Evolutionary conservation across 768 basidiomycete species (phyloP).

Genomic region (Mycena metata): DNA sequence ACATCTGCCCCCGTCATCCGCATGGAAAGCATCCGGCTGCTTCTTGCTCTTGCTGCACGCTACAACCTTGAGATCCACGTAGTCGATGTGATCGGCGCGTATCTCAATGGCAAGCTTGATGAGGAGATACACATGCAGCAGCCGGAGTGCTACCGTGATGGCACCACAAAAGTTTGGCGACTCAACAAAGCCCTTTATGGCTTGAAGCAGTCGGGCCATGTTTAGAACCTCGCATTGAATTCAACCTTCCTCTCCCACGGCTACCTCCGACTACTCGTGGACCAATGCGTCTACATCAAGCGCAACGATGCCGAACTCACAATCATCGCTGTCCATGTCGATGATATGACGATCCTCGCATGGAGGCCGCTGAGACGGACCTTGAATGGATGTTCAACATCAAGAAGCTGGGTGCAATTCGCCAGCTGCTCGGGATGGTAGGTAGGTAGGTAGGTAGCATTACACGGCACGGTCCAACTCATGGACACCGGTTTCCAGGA

Average conservation of each 20-base stretch:
- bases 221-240: slow-evolving; percentile 45
- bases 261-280: slow-evolving; percentile 17
- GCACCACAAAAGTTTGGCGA: slow-evolving; percentile 28
- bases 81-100: slow-evolving; percentile 41
- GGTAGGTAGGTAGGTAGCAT: too few relatives aligned
- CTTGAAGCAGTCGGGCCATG: slow-evolving; percentile 36
- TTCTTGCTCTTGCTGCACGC: slow-evolving; percentile 46
- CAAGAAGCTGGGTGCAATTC: slow-evolving; percentile 29
- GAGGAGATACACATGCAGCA: slow-evolving; percentile 35
- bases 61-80: slow-evolving; percentile 45
- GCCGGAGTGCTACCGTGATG: slow-evolving; percentile 16
- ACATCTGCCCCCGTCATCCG: slow-evolving; percentile 29
- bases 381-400: slow-evolving; percentile 25
- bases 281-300: slow-evolving; percentile 35
- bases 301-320: slow-evolving; percentile 10
- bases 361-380: slow-evolving; percentile 14
- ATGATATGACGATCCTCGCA: slow-evolving; percentile 42
- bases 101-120: slow-evolving; percentile 23
- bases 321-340: slow-evolving; percentile 39
- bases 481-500: too few relatives aligned
- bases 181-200: slow-evolving; percentile 43
- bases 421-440: slow-evolving; percentile 29
- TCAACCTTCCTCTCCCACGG: slow-evolving; percentile 24
- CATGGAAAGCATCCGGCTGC: slow-evolving; percentile 27
- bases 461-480: too few relatives aligned